Percentiles rank a stretch among this genome's conserved stretches.
Conservation (phyloP, 441 rosid species). For the Bocquillonia castaneifolia region DNA sequence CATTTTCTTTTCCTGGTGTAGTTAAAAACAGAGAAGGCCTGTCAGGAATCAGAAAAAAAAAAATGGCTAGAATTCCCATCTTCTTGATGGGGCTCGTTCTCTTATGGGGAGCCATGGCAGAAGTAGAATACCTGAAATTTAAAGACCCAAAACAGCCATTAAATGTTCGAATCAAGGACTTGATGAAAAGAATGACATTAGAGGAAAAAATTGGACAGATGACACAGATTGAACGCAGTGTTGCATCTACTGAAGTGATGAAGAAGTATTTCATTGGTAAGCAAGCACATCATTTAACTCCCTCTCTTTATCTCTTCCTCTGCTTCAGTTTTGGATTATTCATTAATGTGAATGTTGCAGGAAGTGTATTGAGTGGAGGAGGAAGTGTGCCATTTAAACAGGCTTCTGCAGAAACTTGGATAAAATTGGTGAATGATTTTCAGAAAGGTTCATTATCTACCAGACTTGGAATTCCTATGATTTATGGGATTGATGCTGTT, state of each 20-base stretch:
- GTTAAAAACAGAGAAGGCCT: neutral
- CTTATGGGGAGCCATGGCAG: slow-evolving; percentile 25
- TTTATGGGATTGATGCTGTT: slow-evolving; percentile 80
- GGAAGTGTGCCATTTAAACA: slow-evolving; percentile 56
- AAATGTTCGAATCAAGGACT: slow-evolving; percentile 43
- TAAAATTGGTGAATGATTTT: slow-evolving; percentile 56
- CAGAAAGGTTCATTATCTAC: slow-evolving; percentile 67
- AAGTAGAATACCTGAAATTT: slow-evolving; percentile 44
- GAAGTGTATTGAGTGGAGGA: slow-evolving; percentile 65
- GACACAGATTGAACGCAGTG: slow-evolving; percentile 66
- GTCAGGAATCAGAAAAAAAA: neutral
- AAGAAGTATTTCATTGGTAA: slow-evolving; percentile 60
- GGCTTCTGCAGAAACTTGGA: slow-evolving; percentile 60
- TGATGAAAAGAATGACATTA: slow-evolving; percentile 58
- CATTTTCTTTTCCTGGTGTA: neutral
- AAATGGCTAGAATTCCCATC: slow-evolving; percentile 34
- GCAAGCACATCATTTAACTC: neutral
- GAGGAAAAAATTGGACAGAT: slow-evolving; percentile 88
- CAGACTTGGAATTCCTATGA: slow-evolving; percentile 74
- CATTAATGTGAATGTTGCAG: slow-evolving; percentile 22
- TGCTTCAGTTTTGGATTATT: neutral
- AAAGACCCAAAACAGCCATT: slow-evolving; percentile 58
- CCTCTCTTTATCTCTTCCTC: neutral
- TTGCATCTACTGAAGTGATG: slow-evolving; percentile 55
- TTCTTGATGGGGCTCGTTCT: slow-evolving; percentile 32